Conservation (phyloP, 2,329 filamentous ascomycete species). For the Samsoniella hepiali region DNA sequence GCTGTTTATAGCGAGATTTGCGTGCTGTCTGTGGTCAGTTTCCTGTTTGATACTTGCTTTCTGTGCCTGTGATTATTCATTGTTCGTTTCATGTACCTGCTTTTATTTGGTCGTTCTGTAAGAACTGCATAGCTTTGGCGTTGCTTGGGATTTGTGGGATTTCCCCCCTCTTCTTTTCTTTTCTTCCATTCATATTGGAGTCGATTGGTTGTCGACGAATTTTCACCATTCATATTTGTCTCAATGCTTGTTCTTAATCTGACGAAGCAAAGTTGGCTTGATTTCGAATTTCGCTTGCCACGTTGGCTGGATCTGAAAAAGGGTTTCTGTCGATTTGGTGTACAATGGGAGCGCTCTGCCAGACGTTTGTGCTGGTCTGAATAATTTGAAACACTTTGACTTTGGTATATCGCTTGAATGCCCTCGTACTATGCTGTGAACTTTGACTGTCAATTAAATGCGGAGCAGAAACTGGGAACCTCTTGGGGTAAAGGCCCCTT, state of each 20-base stretch:
- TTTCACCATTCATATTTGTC: slow-evolving; percentile 3
- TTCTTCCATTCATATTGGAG: slow-evolving; percentile 5
- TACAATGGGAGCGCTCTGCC: not conserved
- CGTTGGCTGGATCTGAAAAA: slow-evolving; percentile 11
- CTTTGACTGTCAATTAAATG: not conserved
- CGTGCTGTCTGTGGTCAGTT: not conserved
- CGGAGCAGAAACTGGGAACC: not conserved
- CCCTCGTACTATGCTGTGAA: not conserved
- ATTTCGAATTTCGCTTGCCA: slow-evolving; percentile 8
- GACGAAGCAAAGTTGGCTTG: slow-evolving; percentile 9
- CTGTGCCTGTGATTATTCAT: not conserved
- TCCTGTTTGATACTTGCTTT: not conserved
- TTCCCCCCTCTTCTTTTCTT: not conserved
- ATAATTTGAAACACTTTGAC: slow-evolving; percentile 10
- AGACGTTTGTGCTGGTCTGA: not conserved
- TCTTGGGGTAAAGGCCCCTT: not conserved
- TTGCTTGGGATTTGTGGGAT: slow-evolving; percentile 1
- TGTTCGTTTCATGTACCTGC: slow-evolving; percentile 1
- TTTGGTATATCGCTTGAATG: not conserved
- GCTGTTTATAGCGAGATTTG: not conserved
- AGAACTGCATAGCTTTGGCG: slow-evolving; percentile 15
- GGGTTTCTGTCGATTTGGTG: slow-evolving; percentile 9
- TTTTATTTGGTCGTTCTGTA: not conserved
- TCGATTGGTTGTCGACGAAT: slow-evolving; percentile 4
- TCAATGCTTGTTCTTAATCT: slow-evolving; percentile 2